Evolutionary conservation across 2,329 filamentous ascomycete species (phyloP).

Genomic region (Metarhizium robertsii): DNA sequence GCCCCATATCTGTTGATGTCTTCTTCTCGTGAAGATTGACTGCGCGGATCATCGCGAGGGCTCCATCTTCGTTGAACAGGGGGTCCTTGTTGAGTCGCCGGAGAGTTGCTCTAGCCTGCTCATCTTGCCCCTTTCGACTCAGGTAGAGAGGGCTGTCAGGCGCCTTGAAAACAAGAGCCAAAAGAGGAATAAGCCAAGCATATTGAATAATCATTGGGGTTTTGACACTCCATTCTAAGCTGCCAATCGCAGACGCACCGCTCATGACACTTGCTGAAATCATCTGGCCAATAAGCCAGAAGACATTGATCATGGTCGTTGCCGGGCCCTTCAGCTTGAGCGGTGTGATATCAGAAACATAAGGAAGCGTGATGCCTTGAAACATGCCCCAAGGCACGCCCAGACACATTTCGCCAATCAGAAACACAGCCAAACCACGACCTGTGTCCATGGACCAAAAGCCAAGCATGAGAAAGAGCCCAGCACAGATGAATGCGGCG

Average conservation of each 20-base stretch:
- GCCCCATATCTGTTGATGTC: background rate
- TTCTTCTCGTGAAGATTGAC: background rate
- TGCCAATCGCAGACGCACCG: background rate
- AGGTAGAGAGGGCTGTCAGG: background rate
- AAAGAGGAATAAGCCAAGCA: background rate
- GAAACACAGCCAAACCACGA: background rate
- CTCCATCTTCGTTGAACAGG: background rate
- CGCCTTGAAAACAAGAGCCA: background rate
- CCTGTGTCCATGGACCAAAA: background rate
- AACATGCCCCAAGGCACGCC: conserved; percentile 1
- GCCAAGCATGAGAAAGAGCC: conserved; percentile 20
- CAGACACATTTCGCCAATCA: background rate
- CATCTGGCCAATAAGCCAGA: conserved; percentile 1
- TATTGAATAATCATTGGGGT: background rate
- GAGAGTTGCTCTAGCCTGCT: background rate
- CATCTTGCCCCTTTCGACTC: background rate
- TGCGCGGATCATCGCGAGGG: background rate
- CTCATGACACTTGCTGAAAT: background rate
- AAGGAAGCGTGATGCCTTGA: conserved; percentile 1
- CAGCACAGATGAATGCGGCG: conserved; percentile 24
- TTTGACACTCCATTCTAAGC: background rate
- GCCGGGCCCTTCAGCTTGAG: background rate
- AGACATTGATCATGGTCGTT: conserved; percentile 1
- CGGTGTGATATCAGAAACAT: conserved; percentile 1
- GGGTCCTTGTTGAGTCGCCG: background rate